Percentiles rank a stretch among this genome's conserved stretches.
Evolutionary conservation across 1,284 basidiomycete species (phyloP).

Genomic region (Cryptococcus maquisensis): DNA sequence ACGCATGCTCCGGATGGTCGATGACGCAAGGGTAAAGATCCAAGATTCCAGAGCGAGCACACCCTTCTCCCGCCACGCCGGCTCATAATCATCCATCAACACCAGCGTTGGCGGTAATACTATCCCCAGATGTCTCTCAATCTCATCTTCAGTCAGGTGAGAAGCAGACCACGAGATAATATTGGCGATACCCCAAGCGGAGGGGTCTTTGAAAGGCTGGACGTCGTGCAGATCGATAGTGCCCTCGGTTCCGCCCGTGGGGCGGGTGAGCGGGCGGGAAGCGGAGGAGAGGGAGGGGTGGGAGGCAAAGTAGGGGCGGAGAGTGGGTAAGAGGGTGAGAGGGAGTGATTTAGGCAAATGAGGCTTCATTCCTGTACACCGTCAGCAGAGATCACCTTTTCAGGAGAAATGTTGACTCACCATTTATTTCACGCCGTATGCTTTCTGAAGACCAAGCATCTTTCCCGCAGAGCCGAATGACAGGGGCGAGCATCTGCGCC

Average conservation of each 20-base stretch:
- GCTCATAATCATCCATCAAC: slow-evolving; percentile 48
- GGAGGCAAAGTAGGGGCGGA: slow-evolving; percentile 29
- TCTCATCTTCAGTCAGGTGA: slow-evolving; percentile 9
- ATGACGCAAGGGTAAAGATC: slow-evolving; percentile 23
- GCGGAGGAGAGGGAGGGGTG: slow-evolving; percentile 30
- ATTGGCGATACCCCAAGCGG: slow-evolving; percentile 33
- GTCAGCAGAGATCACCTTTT: background rate
- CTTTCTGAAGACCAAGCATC: slow-evolving; percentile 28
- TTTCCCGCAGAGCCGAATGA: slow-evolving; percentile 26
- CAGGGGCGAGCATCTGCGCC: slow-evolving; percentile 15
- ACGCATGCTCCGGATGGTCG: slow-evolving; percentile 37
- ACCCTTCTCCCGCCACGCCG: slow-evolving; percentile 37
- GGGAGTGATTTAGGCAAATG: slow-evolving; percentile 13
- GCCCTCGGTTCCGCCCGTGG: slow-evolving; percentile 26
- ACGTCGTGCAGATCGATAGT: slow-evolving; percentile 31
- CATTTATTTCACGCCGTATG: slow-evolving; percentile 18
- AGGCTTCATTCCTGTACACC: background rate
- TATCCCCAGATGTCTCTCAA: slow-evolving; percentile 35
- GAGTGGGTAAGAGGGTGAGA: slow-evolving; percentile 14
- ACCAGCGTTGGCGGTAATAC: slow-evolving; percentile 45
- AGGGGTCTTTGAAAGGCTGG: slow-evolving; percentile 29
- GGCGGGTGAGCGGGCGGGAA: slow-evolving; percentile 23
- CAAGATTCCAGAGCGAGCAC: slow-evolving; percentile 29
- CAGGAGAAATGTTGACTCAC: slow-evolving; percentile 14
- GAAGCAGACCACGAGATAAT: slow-evolving; percentile 25